These are phyloP conservation scores for Aspergillus vadensis DNA, from an alignment of 2,329 filamentous ascomycete species.

Conservation along the genomic window DNA sequence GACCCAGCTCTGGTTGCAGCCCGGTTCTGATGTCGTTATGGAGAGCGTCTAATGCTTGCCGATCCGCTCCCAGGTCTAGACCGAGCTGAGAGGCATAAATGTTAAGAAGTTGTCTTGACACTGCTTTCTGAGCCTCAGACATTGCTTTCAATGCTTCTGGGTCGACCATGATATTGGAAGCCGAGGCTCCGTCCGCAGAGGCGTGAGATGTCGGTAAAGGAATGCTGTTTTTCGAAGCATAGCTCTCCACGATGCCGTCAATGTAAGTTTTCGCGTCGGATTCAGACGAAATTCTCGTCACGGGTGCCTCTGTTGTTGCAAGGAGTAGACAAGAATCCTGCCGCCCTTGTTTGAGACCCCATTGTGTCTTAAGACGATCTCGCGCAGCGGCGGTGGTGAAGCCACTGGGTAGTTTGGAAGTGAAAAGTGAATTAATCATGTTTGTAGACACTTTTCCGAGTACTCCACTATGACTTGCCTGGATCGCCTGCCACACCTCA, in stretches of 20 bases:
- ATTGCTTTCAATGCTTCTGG: too few species aligned
- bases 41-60: neutral
- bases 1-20: too few species aligned
- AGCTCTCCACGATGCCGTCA: neutral
- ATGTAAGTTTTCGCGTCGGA: neutral
- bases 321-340: neutral
- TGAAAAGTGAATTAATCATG: neutral
- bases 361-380: neutral
- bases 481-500: neutral
- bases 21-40: too few species aligned
- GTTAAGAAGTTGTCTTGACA: too few species aligned
- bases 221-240: neutral
- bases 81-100: neutral
- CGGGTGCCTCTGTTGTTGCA: neutral
- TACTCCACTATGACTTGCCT: neutral
- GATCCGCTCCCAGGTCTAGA: neutral
- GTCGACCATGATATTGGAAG: too few species aligned
- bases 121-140: too few species aligned
- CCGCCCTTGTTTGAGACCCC: neutral
- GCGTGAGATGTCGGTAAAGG: too few species aligned
- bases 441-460: neutral
- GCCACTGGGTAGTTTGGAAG: constrained; percentile 5
- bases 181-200: too few species aligned
- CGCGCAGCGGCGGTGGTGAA: neutral
- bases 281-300: neutral